phyloP scores from a whole-genome alignment of 345 rosid species.

The Populus alba region DNA sequence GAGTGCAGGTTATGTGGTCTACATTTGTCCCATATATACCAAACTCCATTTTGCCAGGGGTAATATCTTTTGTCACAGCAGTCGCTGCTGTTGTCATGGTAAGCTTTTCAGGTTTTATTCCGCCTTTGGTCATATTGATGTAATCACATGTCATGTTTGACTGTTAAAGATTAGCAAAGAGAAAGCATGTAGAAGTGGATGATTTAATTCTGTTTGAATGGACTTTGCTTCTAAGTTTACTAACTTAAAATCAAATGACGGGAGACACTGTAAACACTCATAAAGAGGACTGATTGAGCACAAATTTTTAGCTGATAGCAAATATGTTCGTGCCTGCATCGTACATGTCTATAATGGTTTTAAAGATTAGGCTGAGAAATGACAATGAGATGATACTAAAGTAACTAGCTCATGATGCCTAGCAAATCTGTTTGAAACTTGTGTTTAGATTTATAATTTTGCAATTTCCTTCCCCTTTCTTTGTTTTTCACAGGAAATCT shows the following conservation, averaged over 20 bases:
- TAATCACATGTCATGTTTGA: not conserved
- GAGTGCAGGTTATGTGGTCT: constrained; percentile 81
- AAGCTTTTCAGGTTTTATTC: constrained; percentile 24
- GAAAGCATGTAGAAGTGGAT: not conserved
- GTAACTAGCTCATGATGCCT: not conserved
- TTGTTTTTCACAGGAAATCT: not conserved
- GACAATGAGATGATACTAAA: not conserved
- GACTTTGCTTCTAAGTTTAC: not conserved
- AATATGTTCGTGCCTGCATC: not conserved
- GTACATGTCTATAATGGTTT: not conserved
- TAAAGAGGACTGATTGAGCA: not conserved
- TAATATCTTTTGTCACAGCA: constrained; percentile 52
- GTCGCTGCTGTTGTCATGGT: constrained; percentile 76
- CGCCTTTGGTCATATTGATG: not conserved
- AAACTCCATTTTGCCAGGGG: constrained; percentile 62
- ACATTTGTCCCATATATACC: constrained; percentile 84
- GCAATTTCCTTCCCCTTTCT: not conserved
- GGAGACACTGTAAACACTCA: not conserved
- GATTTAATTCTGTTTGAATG: not conserved
- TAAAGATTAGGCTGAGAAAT: not conserved
- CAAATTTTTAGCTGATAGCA: not conserved
- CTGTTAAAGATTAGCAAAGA: not conserved
- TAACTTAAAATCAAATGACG: not conserved
- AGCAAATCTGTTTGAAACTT: not conserved
- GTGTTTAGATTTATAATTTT: not conserved